phyloP scores from a whole-genome alignment of 1,139 yeast species.

The Saccharomyces hybrid region DNA sequence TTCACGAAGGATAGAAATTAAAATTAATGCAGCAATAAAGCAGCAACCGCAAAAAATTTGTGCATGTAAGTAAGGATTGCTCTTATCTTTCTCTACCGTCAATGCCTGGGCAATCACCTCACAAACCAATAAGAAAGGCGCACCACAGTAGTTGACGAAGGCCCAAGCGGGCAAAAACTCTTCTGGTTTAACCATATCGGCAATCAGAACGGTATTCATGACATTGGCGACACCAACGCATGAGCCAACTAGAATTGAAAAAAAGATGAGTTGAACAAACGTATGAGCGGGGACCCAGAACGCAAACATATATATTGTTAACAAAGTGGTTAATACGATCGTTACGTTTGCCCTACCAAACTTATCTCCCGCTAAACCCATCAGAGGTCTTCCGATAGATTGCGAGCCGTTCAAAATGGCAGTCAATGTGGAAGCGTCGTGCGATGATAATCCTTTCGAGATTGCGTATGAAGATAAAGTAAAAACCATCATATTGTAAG shows the following conservation, averaged over 20 bases:
- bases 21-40: slow-evolving; percentile 34
- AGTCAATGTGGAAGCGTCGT: slow-evolving; percentile 53
- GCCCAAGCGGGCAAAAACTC: slow-evolving; percentile 57
- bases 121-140: slow-evolving; percentile 40
- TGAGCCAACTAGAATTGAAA: slow-evolving; percentile 46
- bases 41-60: slow-evolving; percentile 54
- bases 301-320: slow-evolving; percentile 31
- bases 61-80: slow-evolving; percentile 47
- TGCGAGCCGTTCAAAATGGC: slow-evolving; percentile 60
- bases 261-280: slow-evolving; percentile 45
- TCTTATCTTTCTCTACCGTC: slow-evolving; percentile 25
- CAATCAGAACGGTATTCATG: slow-evolving; percentile 51
- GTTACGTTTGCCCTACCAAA: slow-evolving; percentile 53
- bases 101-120: slow-evolving; percentile 49
- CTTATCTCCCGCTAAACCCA: slow-evolving; percentile 52
- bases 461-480: slow-evolving; percentile 56
- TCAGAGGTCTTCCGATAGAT: slow-evolving; percentile 53
- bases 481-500: slow-evolving; percentile 53
- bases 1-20: slow-evolving; percentile 36
- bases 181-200: slow-evolving; percentile 44
- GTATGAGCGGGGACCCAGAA: slow-evolving; percentile 43
- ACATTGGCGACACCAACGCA: slow-evolving; percentile 59
- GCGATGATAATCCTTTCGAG: slow-evolving; percentile 46
- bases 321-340: slow-evolving; percentile 23
- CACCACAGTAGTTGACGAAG: slow-evolving; percentile 42